A percentile compares a stretch with the other conserved stretches of the same genome.
phyloP scores from a whole-genome alignment of 2,329 filamentous ascomycete species.

The Calonectria honghensis region DNA sequence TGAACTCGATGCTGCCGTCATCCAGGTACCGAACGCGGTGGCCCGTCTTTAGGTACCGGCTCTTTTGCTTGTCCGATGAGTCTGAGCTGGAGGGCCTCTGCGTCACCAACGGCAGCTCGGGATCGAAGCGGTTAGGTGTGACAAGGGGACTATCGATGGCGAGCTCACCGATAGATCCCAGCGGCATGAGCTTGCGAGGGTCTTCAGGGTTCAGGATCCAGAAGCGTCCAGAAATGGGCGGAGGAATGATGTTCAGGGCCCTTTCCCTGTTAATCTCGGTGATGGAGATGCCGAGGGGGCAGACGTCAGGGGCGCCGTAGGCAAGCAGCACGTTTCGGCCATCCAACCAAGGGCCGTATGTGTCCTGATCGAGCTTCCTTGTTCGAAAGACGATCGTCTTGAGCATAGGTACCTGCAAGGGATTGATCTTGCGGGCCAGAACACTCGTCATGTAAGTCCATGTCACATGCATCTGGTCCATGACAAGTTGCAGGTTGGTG shows the following conservation, averaged over 20 bases:
- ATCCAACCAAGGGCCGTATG: constrained; percentile 67
- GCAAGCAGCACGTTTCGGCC: constrained; percentile 68
- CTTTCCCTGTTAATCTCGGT: constrained; percentile 63
- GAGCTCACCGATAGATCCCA: constrained; percentile 75
- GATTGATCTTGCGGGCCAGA: constrained; percentile 69
- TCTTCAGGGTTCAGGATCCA: constrained; percentile 73
- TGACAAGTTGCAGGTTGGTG: constrained; percentile 69
- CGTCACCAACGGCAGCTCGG: constrained; percentile 56
- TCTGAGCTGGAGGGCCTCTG: constrained; percentile 43
- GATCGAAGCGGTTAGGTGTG: constrained; percentile 60
- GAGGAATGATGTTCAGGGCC: constrained; percentile 65
- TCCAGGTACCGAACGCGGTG: constrained; percentile 70
- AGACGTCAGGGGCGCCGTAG: constrained; percentile 71
- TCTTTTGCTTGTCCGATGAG: constrained; percentile 50
- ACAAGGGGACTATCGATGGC: constrained; percentile 72
- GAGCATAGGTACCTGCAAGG: constrained; percentile 61
- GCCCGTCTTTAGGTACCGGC: constrained; percentile 69
- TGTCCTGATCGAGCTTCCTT: constrained; percentile 69
- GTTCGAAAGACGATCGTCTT: constrained; percentile 68
- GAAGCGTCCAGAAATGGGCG: constrained; percentile 69
- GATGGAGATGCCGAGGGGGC: constrained; percentile 71
- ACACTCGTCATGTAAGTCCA: constrained; percentile 76
- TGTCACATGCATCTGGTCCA: constrained; percentile 70
- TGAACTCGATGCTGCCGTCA: constrained; percentile 68
- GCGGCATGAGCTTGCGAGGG: constrained; percentile 69